Evolutionary conservation across 1,139 yeast genomes (phyloP), one percentile per base, ranked within the genome.

Genomic region (Kodamaea fungicola): DNA sequence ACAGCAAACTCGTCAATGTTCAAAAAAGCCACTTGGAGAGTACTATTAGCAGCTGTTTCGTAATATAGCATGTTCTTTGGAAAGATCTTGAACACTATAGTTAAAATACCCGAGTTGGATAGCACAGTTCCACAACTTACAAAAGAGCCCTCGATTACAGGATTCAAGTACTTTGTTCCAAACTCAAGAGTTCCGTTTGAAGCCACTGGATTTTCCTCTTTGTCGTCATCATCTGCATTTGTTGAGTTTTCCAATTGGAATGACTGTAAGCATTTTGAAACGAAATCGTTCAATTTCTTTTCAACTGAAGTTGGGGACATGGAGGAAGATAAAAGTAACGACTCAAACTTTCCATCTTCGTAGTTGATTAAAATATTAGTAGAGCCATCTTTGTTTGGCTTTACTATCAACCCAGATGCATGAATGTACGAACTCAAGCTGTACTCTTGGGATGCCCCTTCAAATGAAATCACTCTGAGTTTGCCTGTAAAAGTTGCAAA

Each of bases 31-130:
- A 67, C 40, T 24, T 50, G 47, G 23, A 53, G 52, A 12, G 58
- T 61, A 23, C 50, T 46, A 37, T 54, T 54, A 4, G 67, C 62
- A 12, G 53, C 42, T 12, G 61, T 61, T 21, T 57, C 53, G 42
- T 64, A 65, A 35, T 59, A 54, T 12, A 67, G 37, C 3, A 54
- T 54, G 39, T 62, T 55, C 32, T 55, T 61, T 1, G 69, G 67
- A 12, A 53, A 44, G 1, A 60, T 49, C 39, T 59, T 58, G 42
- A 55, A 61, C 2, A 54, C 54, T 3, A 64, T 35, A 7, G 59
- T 50, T 5, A 62, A 35, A 3, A 61, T 39, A 3, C 62, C 65
- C 39, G 52, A 48, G 5, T 41, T 34, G 12, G 49, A 46, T 12
- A 55, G 34, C 16, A 49, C 46, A 1, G 53, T 43, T 2, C 68